Base-by-base conservation (phyloP, 2,329 filamentous ascomycete species). In the Didymella segeticola region DNA sequence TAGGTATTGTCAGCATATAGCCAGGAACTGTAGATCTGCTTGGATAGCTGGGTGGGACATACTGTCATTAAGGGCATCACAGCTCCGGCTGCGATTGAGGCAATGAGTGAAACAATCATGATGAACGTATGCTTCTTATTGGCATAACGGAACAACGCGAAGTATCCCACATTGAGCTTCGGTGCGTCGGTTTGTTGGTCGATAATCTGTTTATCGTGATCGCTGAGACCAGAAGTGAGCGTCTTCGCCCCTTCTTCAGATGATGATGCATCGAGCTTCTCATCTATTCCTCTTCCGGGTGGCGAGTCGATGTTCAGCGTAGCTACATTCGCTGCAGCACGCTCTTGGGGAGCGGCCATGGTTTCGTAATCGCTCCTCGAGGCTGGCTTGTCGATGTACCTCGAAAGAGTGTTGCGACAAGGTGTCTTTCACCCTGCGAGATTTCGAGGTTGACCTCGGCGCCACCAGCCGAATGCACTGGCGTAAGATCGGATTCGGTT, bases 61-160 rank as follows among this genome's bases (percentile, higher is more conserved):
- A 74, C 67, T 23, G 90, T 93, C 86, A 95, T 93, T 9, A 79
- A 47, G 5, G 91, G 91, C 56, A 93, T 75, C 7, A 88, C 87
- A 49, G 89, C 89, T 56, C 91, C 90, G 15, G 86, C 88, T 27
- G 81, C 86, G 60, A 93, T 89, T 59, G 89, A 83, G 52, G 84
- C 84, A 47, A 93, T 64, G 23, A 79, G 70, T 43, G 87, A 84
- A 48, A 90, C 73, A 10, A 64, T 45, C 69, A 80, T 78, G 50
- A 80, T 73, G 2, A 73, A 14, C 6, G 70, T 53, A 31, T 80
- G 77, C 38, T 70, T 75, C 14, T 59, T 68, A 8, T 72, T 78
- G 4, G 77, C 77, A 69, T 80, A 80, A 27, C 78, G 75, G 62
- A 78, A 80, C 6, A 81, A 51, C 61, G 75, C 65, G 68, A 80